Conservation (phyloP, 176 grass and related monocot species). For the Pharus latifolius region DNA sequence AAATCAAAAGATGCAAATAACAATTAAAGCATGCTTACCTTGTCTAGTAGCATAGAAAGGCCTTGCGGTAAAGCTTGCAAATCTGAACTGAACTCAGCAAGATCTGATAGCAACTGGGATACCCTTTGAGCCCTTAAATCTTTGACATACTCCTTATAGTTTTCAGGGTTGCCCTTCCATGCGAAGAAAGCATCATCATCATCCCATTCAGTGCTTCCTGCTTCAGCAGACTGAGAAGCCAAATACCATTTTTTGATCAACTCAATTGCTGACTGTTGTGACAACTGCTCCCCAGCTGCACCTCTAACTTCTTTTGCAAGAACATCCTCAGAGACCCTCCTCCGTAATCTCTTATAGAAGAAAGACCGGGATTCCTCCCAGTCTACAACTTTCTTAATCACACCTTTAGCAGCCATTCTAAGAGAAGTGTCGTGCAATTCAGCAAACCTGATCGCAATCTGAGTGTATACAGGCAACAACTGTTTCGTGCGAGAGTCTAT, state of each 20-base stretch:
- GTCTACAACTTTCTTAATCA: no score
- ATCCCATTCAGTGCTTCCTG: constrained; percentile 15
- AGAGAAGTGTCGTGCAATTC: constrained; percentile 47
- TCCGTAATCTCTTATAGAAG: constrained; percentile 46
- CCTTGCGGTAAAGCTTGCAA: constrained; percentile 24
- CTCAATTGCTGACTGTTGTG: constrained; percentile 19
- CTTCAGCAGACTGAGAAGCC: not conserved
- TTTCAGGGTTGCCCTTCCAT: constrained; percentile 36
- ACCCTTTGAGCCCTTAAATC: constrained; percentile 37
- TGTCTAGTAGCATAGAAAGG: constrained; percentile 34
- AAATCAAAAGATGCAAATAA: not conserved
- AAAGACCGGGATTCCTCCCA: constrained; percentile 37
- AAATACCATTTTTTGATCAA: constrained; percentile 39
- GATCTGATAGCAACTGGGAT: constrained; percentile 8
- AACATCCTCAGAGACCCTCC: constrained; percentile 30
- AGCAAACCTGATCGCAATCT: constrained; percentile 47
- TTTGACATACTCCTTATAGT: constrained; percentile 31
- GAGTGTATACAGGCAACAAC: constrained; percentile 38
- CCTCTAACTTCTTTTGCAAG: constrained; percentile 21
- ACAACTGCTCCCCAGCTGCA: no score
- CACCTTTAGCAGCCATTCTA: constrained; percentile 49
- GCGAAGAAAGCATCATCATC: constrained; percentile 51
- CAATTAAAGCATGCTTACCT: constrained; percentile 24
- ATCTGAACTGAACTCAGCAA: not conserved
- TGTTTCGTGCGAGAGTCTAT: constrained; percentile 30